Percentiles rank a stretch among this genome's conserved stretches.
Evolutionary conservation across 2,329 filamentous ascomycete genomes (phyloP).

Genomic region (Ustilaginoidea virens): DNA sequence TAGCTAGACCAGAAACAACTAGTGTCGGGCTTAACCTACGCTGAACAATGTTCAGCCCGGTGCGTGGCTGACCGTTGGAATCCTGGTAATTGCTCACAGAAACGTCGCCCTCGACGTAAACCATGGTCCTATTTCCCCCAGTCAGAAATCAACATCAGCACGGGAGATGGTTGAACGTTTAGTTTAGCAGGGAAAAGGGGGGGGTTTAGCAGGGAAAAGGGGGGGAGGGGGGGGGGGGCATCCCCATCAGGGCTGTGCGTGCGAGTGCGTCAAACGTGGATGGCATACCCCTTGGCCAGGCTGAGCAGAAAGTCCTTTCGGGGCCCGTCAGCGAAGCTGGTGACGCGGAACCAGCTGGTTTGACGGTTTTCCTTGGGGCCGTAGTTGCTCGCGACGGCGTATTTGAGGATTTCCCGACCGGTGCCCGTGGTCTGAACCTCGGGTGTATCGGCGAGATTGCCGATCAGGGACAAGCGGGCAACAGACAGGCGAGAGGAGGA

Average conservation of each 20-base stretch:
- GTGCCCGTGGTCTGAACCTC: slow-evolving; percentile 56
- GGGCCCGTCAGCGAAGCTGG: slow-evolving; percentile 56
- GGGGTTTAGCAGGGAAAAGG: no score
- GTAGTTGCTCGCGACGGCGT: slow-evolving; percentile 54
- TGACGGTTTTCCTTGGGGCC: slow-evolving; percentile 55
- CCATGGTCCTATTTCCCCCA: slow-evolving; percentile 64
- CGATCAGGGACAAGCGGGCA: slow-evolving; percentile 74
- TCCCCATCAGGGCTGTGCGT: no score
- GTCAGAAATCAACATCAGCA: no score
- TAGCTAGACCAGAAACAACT: background rate
- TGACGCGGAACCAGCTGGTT: slow-evolving; percentile 75
- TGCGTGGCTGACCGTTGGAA: slow-evolving; percentile 51
- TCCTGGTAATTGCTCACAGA: slow-evolving; percentile 52
- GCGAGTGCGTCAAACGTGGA: no score
- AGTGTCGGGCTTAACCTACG: slow-evolving; percentile 39
- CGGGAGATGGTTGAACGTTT: no score
- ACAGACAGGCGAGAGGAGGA: slow-evolving; percentile 48
- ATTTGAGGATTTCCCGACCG: slow-evolving; percentile 62
- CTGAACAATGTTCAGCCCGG: slow-evolving; percentile 56
- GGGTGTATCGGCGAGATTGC: slow-evolving; percentile 66
- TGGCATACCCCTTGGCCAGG: slow-evolving; percentile 71
- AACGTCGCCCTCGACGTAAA: slow-evolving; percentile 76
- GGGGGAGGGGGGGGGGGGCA: no score
- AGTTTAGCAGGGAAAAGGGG: no score
- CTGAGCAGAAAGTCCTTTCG: slow-evolving; percentile 56